Evolutionary conservation across 2,329 filamentous ascomycete genomes (phyloP), one percentile per base, ranked within the genome.

Genomic region (Botrytis paeoniae): DNA sequence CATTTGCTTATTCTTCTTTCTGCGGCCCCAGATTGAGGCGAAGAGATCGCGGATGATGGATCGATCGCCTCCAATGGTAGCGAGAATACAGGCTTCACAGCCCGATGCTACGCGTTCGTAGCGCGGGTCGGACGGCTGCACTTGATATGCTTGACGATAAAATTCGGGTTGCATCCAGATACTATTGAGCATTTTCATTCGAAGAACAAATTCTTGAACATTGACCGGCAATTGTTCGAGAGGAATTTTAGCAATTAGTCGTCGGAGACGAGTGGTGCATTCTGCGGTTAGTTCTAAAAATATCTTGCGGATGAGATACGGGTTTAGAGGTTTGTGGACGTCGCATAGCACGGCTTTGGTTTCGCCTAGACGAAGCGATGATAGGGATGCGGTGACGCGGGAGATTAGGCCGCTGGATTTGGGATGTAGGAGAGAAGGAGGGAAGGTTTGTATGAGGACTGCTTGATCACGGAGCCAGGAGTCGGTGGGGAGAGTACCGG

Each of bases 31-130:
- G 71, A 88, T 76, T 59, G 82, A 80, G 4, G 85, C 83, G 41
- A 84, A 79, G 45, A 89, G 76, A 76, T 87, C 86, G 9, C 81
- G 78, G 3, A 89, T 78, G 1, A 84, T 75, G 25, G 81, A 78
- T 7, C 77, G 79, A 45, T 82, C 81, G 0, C 84, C 84, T 3
- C 87, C 87, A 0, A 89, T 77, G 4, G 82, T 81, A 2, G 85
- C 82, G 20, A 89, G 78, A 41, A 87, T 84, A 74, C 88, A 89
- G 2, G 86, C 87, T 76, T 88, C 85, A 75, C 88, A 89, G 22
- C 81, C 80, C 10, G 78, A 81, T 43, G 75, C 72, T 6, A 85
- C 79, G 18, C 74, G 66, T 10, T 74, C 77, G 51, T 81, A 77
- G 64, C 75, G 76, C 41, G 70, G 69, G 1, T 82, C 77, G n/a